These are phyloP conservation scores for Aspergillus tanneri DNA, from an alignment of 2,329 filamentous ascomycete species.

Conservation along the genomic window DNA sequence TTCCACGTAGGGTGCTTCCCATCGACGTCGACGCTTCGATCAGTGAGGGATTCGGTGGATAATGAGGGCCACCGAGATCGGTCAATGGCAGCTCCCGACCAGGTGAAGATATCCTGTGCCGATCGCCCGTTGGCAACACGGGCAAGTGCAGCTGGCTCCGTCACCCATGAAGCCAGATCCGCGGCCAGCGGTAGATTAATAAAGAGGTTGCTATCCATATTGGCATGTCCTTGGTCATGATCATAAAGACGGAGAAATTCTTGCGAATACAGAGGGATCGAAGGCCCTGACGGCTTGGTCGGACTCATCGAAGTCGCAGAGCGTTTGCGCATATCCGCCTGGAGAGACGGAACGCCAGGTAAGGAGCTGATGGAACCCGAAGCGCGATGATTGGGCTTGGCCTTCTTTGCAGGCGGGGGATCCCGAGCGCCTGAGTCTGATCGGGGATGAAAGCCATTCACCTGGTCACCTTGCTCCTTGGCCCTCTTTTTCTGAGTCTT, in stretches of 20 bases:
- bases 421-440: conserved; percentile 55
- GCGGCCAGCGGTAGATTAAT: conserved; percentile 73
- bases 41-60: conserved; percentile 53
- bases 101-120: conserved; percentile 68
- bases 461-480: conserved; percentile 56
- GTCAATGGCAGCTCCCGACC: conserved; percentile 56
- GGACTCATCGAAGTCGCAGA: conserved; percentile 67
- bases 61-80: conserved; percentile 55
- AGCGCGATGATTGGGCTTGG: conserved; percentile 77
- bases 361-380: conserved; percentile 74
- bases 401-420: conserved; percentile 67
- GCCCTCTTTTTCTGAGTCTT: conserved; percentile 88
- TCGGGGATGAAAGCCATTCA: conserved; percentile 58
- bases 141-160: conserved; percentile 67
- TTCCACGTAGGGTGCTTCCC: conserved; percentile 69
- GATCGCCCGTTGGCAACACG: conserved; percentile 63
- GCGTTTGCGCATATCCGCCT: conserved; percentile 61
- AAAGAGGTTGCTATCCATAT: conserved; percentile 72
- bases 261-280: conserved; percentile 68
- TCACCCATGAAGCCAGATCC: conserved; percentile 74
- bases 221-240: conserved; percentile 57
- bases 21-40: conserved; percentile 49
- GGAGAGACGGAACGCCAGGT: conserved; percentile 63
- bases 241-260: conserved; percentile 76
- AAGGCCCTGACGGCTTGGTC: conserved; percentile 61